phyloP scores from a whole-genome alignment of 75 land plant species.

The Sequoiadendron giganteum region DNA sequence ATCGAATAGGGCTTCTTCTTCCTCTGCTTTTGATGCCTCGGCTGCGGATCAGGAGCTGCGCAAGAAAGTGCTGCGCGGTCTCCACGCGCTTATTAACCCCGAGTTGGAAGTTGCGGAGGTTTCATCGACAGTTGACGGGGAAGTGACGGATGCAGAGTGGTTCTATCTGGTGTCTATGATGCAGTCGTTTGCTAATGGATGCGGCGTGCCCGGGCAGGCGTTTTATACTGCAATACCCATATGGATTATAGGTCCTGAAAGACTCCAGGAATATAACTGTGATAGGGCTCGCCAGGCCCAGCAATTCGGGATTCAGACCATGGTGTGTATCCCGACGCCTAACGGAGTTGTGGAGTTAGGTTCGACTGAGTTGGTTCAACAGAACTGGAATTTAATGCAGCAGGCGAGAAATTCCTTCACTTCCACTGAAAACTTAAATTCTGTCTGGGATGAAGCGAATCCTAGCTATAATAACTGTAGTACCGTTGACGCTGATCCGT shows the following conservation, averaged over 20 bases:
- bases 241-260: slow-evolving; percentile 63
- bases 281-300: slow-evolving; percentile 11
- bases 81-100: not conserved
- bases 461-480: not conserved
- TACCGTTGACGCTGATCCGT: not conserved
- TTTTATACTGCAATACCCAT: slow-evolving; percentile 35
- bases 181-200: slow-evolving; percentile 67
- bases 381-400: slow-evolving; percentile 13
- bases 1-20: not conserved
- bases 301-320: slow-evolving; percentile 18
- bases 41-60: slow-evolving; percentile 4
- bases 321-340: slow-evolving; percentile 25
- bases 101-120: slow-evolving; percentile 18
- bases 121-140: slow-evolving; percentile 11
- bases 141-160: slow-evolving; percentile 54
- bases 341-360: slow-evolving; percentile 28
- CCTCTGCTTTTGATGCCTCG: not conserved
- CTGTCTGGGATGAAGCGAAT: not conserved
- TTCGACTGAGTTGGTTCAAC: slow-evolving; percentile 19
- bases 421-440: not conserved
- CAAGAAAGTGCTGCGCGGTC: slow-evolving; percentile 26
- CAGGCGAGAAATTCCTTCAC: slow-evolving; percentile 3
- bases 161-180: slow-evolving; percentile 92
- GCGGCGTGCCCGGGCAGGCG: slow-evolving; percentile 72
- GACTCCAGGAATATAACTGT: slow-evolving; percentile 6